Conservation (phyloP, 164 flowering plant genomes). For the Umbellularia californica region DNA sequence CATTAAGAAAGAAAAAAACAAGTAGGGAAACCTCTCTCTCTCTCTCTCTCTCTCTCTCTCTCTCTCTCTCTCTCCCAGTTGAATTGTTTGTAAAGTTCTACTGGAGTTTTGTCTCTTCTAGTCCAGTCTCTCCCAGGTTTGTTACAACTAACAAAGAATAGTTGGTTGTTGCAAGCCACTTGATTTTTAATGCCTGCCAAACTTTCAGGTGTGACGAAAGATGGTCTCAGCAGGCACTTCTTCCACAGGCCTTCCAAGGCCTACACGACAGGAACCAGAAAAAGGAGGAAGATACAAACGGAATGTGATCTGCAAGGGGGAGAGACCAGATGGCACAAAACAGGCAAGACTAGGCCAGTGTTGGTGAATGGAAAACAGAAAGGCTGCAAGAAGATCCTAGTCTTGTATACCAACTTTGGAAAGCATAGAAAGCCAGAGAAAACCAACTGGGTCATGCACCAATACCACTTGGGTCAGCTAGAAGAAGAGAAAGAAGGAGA, state of each 20-base stretch:
- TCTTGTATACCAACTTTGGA: conserved; percentile 91
- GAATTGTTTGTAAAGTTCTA: not conserved
- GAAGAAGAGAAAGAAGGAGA: conserved; percentile 99
- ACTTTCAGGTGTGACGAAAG: conserved; percentile 80
- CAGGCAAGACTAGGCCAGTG: conserved; percentile 96
- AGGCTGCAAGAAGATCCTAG: conserved; percentile 97
- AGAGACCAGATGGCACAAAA: conserved; percentile 98
- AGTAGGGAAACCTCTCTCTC: conserved; percentile 7
- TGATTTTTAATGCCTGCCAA: not conserved
- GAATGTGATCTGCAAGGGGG: conserved; percentile 93
- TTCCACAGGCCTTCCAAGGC: conserved; percentile 99
- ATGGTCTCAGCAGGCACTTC: conserved; percentile 94
- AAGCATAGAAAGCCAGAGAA: conserved; percentile 94
- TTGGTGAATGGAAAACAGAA: conserved; percentile 91
- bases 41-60: conserved; percentile 5
- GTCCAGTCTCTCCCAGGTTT: not conserved
- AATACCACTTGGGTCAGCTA: conserved; percentile 85
- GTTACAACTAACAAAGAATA: no score
- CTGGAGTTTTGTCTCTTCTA: not conserved
- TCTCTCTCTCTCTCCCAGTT: conserved; percentile 1
- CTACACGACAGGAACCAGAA: conserved; percentile 97
- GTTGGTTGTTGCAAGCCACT: not conserved
- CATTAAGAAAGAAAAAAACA: not conserved
- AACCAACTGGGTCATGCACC: conserved; percentile 99
- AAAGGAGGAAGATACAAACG: conserved; percentile 88